Evolutionary conservation across 2,329 filamentous ascomycete species (phyloP), one percentile per base, ranked within the genome.

Genomic region (Ophiosphaerella narmari): DNA sequence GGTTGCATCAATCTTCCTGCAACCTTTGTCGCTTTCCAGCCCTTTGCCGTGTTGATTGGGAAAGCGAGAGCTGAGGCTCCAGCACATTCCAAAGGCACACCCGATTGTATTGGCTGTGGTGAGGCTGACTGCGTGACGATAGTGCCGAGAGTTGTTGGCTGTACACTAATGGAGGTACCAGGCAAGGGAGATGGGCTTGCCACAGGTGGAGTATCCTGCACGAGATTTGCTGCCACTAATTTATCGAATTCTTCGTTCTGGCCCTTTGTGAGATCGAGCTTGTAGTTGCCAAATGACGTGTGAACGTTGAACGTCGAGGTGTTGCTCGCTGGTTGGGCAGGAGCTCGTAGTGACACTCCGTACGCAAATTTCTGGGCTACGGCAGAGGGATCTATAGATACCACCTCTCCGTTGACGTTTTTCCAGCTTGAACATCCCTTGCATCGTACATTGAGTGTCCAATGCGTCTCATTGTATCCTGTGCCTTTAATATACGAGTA

Each of bases 1-100:
- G 76, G 76, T 37, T 67, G 63, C 6, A 54, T 61, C n/a, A 78
- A 51, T 7, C 67, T 67, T 1, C 72, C 75, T 5, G 74, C 74
- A 26, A 77, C 67, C 36, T 76, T 71, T 32, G 67, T 66, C 21
- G 64, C 65, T 43, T 55, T 67, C 66, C 66, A 69, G 16, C 65
- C 62, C 24, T 54, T 50, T 2, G 64, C 62, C 11, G 58, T 62
- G 12, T 50, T 37, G 1, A 59, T 31, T 1, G 58, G 50, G 23
- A 59, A 64, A 18, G 61, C 55, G n/a, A 62, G 54, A 13, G 50
- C 39, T 7, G 48, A 31, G 9, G 65, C 55, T 8, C 62, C 61
- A 11, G 56, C 31, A 44, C 66, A 69, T 2, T 52, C 55, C 1
- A 38, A 39, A 8, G 66, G 66, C 18, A 68, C 46, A 7, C 52